Percentiles rank a stretch among this genome's conserved stretches.
Conservation (phyloP, 2,329 filamentous ascomycete genomes). For the Aspergillus sergii region DNA sequence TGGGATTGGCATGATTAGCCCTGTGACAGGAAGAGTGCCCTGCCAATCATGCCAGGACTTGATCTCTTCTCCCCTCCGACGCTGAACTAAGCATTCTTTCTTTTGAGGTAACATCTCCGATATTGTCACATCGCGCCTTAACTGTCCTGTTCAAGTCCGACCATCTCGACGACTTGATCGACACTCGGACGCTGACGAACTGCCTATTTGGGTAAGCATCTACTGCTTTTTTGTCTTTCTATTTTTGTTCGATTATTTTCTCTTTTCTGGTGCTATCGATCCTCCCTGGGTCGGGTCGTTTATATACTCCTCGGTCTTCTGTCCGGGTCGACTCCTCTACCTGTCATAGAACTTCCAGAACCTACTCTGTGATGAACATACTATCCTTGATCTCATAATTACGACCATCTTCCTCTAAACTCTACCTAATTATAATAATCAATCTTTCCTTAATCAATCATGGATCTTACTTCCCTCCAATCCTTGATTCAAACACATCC, state of each 20-base stretch:
- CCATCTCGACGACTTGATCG: background rate
- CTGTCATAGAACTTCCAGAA: background rate
- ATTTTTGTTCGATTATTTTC: conserved; percentile 6
- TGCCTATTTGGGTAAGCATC: conserved; percentile 20
- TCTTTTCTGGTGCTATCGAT: background rate
- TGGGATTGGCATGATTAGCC: background rate
- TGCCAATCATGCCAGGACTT: background rate
- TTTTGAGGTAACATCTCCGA: conserved; percentile 6
- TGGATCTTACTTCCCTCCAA: conserved; percentile 36
- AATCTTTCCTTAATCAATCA: conserved; percentile 11
- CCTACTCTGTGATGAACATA: background rate
- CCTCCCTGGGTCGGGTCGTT: background rate
- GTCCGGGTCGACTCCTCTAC: background rate
- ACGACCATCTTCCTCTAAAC: background rate
- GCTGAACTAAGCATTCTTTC: background rate
- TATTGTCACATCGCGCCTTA: background rate
- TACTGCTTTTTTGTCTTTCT: conserved; percentile 2
- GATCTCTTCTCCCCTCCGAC: background rate
- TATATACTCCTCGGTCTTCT: conserved; percentile 1
- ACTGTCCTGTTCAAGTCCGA: background rate
- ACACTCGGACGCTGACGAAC: conserved; percentile 1
- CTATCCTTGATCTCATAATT: background rate
- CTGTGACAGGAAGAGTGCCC: background rate
- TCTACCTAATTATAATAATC: background rate
- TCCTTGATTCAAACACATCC: conserved; percentile 43